Evolutionary conservation across 2,329 filamentous ascomycete genomes (phyloP).

Genomic region (Setomelanomma holmii): DNA sequence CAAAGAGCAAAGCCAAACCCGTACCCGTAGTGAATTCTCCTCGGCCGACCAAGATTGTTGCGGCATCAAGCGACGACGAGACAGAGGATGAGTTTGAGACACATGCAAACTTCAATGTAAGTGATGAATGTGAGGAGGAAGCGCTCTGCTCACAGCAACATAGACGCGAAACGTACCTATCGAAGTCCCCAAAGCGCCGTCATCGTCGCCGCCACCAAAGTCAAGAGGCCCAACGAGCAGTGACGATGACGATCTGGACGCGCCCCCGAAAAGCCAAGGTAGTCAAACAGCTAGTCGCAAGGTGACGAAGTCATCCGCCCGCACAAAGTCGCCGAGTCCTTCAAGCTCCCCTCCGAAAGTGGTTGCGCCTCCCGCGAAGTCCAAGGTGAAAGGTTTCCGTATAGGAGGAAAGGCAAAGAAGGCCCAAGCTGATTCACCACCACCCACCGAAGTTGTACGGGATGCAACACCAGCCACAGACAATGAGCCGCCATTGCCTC

Average conservation of each 20-base stretch:
- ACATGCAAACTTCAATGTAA: constrained; percentile 41
- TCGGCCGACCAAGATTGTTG: too few relatives aligned
- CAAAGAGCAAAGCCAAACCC: constrained; percentile 18
- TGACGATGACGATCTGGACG: constrained; percentile 46
- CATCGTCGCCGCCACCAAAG: neutral
- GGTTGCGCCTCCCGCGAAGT: constrained; percentile 11
- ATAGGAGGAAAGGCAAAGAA: constrained; percentile 38
- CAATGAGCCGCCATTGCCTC: constrained; percentile 4
- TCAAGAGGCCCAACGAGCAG: constrained; percentile 1
- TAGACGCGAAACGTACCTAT: constrained; percentile 16
- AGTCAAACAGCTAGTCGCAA: constrained; percentile 9
- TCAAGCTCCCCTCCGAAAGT: constrained; percentile 4
- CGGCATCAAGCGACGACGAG: constrained; percentile 38
- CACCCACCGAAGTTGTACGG: neutral
- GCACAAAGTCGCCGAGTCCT: constrained; percentile 10
- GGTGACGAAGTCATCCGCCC: neutral
- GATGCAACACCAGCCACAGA: neutral
- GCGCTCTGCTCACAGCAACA: constrained; percentile 8
- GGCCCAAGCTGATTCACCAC: constrained; percentile 1
- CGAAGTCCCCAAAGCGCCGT: neutral
- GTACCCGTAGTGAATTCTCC: too few relatives aligned
- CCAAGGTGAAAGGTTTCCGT: constrained; percentile 32
- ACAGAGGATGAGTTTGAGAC: constrained; percentile 48
- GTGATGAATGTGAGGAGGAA: fast-evolving
- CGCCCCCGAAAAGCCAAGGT: constrained; percentile 25